These are phyloP conservation scores for Citrus glauca DNA, from an alignment of 345 rosid species.

Conservation along the genomic window DNA sequence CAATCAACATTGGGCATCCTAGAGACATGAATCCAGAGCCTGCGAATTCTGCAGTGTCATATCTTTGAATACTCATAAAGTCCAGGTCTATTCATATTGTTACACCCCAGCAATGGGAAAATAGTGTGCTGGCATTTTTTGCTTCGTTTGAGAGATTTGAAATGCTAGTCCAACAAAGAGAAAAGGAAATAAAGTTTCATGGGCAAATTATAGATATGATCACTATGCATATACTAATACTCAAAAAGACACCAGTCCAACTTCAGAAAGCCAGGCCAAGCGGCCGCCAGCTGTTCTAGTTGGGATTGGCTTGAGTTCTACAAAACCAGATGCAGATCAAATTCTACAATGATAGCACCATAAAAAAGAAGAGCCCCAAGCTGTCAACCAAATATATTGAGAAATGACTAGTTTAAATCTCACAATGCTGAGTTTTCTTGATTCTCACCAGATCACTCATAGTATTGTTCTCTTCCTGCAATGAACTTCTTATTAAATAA, in stretches of 20 bases:
- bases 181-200: not conserved
- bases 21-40: not conserved
- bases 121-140: not conserved
- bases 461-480: slow-evolving; percentile 45
- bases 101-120: not conserved
- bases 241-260: not conserved
- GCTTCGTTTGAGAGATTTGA: not conserved
- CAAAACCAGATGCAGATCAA: not conserved
- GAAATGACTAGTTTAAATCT: not conserved
- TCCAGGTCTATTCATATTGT: not conserved
- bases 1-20: not conserved
- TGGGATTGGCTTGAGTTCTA: not conserved
- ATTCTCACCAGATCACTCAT: slow-evolving; percentile 55
- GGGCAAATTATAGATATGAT: not conserved
- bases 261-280: not conserved
- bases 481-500: slow-evolving; percentile 62
- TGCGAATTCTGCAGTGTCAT: not conserved
- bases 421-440: not conserved
- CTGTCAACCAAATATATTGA: not conserved
- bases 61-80: not conserved
- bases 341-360: not conserved
- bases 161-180: not conserved
- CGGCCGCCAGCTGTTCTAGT: not conserved
- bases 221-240: not conserved
- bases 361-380: not conserved